Conservation (phyloP, 768 basidiomycete genomes). For the Trametes gibbosa region DNA sequence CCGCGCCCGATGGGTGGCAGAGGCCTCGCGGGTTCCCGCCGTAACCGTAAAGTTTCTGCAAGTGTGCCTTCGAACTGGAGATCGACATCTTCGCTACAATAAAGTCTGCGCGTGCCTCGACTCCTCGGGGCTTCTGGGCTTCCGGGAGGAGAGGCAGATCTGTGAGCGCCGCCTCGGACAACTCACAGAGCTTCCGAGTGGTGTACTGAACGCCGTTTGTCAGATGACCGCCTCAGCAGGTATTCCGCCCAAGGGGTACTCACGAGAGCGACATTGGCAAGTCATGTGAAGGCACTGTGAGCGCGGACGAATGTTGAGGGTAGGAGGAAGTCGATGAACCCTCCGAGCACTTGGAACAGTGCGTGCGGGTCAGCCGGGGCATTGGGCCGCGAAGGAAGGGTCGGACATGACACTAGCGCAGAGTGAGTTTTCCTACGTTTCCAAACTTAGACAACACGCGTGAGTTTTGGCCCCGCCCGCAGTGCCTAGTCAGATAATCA, state of each 20-base stretch:
- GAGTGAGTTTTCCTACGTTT: conserved; percentile 89
- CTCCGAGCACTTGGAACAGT: conserved; percentile 85
- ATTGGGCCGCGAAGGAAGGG: conserved; percentile 48
- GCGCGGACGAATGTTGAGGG: conserved; percentile 70
- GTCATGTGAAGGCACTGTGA: conserved; percentile 88
- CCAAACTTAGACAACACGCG: conserved; percentile 57
- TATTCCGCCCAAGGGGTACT: conserved; percentile 18
- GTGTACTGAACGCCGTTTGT: conserved; percentile 42
- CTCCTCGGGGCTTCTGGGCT: conserved; percentile 73
- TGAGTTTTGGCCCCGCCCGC: conserved; percentile 2
- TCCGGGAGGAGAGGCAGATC: conserved; percentile 59
- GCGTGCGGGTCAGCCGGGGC: conserved; percentile 68
- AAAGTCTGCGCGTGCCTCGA: conserved; percentile 77
- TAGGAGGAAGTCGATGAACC: conserved; percentile 80
- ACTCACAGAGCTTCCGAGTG: conserved; percentile 55
- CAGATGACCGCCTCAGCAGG: neutral
- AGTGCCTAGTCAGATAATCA: conserved; percentile 35
- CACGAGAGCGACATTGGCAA: conserved; percentile 83
- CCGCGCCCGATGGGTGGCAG: conserved; percentile 60
- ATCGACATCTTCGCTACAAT: conserved; percentile 76
- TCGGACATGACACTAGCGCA: conserved; percentile 62
- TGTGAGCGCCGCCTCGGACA: conserved; percentile 53
- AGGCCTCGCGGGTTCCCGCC: conserved; percentile 75
- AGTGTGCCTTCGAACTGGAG: conserved; percentile 77
- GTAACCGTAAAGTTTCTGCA: conserved; percentile 75